Percentiles rank a stretch among this genome's conserved stretches.
phyloP scores from a whole-genome alignment of 768 basidiomycete genomes.

The Termitomyces sp. region DNA sequence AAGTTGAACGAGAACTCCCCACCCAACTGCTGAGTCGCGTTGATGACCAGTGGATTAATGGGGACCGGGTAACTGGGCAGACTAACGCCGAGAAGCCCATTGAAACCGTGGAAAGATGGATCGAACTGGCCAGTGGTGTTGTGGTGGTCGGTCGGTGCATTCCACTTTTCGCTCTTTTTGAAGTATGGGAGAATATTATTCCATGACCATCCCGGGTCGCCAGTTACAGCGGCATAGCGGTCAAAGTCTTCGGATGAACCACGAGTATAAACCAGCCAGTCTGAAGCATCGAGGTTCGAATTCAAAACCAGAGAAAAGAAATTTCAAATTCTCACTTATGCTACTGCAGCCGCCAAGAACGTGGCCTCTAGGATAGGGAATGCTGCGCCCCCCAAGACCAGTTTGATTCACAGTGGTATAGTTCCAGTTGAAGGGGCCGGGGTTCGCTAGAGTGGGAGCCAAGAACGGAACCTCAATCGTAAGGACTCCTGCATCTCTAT shows the following conservation, averaged over 20 bases:
- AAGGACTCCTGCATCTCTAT: conserved; percentile 10
- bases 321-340: conserved; percentile 12
- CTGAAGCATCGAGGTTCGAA: background rate
- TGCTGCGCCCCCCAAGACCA: conserved; percentile 12
- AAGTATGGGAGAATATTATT: conserved; percentile 17
- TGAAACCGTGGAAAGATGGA: conserved; percentile 21
- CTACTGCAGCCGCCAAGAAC: conserved; percentile 18
- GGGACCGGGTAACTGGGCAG: conserved; percentile 13
- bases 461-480: conserved; percentile 10
- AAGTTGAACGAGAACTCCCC: conserved; percentile 2
- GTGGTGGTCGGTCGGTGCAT: conserved; percentile 19
- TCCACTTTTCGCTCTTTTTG: conserved; percentile 22
- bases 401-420: conserved; percentile 17
- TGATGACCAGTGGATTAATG: conserved; percentile 4
- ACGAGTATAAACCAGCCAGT: conserved; percentile 16
- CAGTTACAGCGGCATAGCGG: conserved; percentile 19
- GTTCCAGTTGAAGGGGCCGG: conserved; percentile 17
- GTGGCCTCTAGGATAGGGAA: conserved; percentile 17
- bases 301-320: background rate
- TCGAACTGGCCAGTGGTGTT: conserved; percentile 22
- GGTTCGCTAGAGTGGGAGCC: background rate
- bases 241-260: conserved; percentile 24
- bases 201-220: conserved; percentile 27
- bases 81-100: conserved; percentile 17
- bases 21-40: conserved; percentile 1